Conservation (phyloP, 495 filamentous ascomycete species). For the Cetradonia linearis region DNA sequence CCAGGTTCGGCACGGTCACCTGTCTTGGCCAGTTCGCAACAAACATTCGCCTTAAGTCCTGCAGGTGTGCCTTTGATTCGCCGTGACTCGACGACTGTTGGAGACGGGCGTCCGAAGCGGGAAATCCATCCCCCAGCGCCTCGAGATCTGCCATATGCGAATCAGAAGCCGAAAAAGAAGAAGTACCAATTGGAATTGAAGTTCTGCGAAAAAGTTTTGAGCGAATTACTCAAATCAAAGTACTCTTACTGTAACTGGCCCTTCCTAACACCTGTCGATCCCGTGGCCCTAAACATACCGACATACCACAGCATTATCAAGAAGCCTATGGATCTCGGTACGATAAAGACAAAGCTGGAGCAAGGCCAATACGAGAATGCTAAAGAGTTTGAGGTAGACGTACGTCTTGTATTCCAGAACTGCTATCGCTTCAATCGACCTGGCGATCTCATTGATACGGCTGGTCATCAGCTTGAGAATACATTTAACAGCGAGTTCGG, state of each 20-base stretch:
- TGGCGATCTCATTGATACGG: slow-evolving; percentile 58
- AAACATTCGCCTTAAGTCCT: slow-evolving; percentile 71
- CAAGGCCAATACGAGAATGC: slow-evolving; percentile 71
- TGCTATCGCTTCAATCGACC: slow-evolving; percentile 84
- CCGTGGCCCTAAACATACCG: slow-evolving; percentile 88
- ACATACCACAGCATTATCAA: slow-evolving; percentile 88
- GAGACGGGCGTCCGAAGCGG: slow-evolving; percentile 75
- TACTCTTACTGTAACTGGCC: slow-evolving; percentile 52
- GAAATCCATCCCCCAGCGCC: slow-evolving; percentile 85
- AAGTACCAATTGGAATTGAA: slow-evolving; percentile 79
- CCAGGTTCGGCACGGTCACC: slow-evolving; percentile 30
- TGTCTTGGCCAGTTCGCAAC: slow-evolving; percentile 38
- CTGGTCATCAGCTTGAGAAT: slow-evolving; percentile 60
- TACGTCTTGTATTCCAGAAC: slow-evolving; percentile 75
- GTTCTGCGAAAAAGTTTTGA: slow-evolving; percentile 75
- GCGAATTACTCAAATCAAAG: slow-evolving; percentile 67
- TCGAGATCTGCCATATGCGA: slow-evolving; percentile 76
- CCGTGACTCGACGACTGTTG: slow-evolving; percentile 68
- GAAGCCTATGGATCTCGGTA: slow-evolving; percentile 88
- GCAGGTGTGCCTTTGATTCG: slow-evolving; percentile 87
- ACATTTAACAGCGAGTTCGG: slow-evolving; percentile 64
- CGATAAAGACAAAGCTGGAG: slow-evolving; percentile 63
- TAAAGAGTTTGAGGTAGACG: slow-evolving; percentile 77
- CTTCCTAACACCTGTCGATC: slow-evolving; percentile 79
- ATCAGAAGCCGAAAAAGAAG: slow-evolving; percentile 80